Percentiles rank a stretch among this genome's conserved stretches.
Conservation (phyloP, 176 grass and related monocot species). For the barley (Hordeum vulgare) region MorexV3_pseudomolecules_assembly NC_058520.1:117062026-117062525, state of each 20-base stretch:
- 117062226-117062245: not conserved
- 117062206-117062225: not conserved
- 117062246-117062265: not conserved
- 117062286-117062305: not conserved
- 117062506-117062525: too few relatives aligned
- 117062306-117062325: not conserved
- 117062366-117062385: too few relatives aligned
- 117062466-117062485: too few relatives aligned
- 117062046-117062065: not conserved
- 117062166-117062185: not conserved
- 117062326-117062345: not conserved
- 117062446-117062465: too few relatives aligned
- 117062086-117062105: not conserved
- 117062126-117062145: not conserved
- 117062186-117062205: not conserved
- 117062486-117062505: too few relatives aligned
- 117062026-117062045: not conserved
- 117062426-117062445: too few relatives aligned
- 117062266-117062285: too few relatives aligned
- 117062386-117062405: too few relatives aligned
- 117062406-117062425: too few relatives aligned
- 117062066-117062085: not conserved
- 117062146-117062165: not conserved
- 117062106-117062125: not conserved
- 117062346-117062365: not conserved